Base-by-base conservation (phyloP, 306 rosid species). In the Luffa acutangula region DNA sequence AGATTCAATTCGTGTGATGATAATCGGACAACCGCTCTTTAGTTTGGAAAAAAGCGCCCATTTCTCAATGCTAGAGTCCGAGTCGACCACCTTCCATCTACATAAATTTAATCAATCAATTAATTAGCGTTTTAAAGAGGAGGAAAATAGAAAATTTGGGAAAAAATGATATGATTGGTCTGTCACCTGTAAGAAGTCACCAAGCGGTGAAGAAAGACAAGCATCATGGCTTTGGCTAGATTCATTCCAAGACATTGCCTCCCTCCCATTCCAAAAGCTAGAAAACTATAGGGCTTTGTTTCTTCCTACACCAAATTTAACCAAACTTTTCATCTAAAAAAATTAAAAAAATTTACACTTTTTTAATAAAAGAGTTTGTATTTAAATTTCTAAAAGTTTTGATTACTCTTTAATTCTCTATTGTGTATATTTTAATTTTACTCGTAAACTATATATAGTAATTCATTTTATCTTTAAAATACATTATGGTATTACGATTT, bases 221-320 rank as follows among this genome's bases (percentile, higher is more conserved):
- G 81, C 93, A 91, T 91, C 98, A 95, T 91, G 78, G 91, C 87
- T 81, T 89, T 88, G 64, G 97, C 97, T 91, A 91, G 84, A 88
- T 87, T 89, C 89, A 86, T 90, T 80, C 98, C 98, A 0, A 92
- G 89, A 69, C 98, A 95, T 14, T 88, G 85, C 85, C 97, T 95
- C 79, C 91, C 91, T 85, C 97, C 98, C 89, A 91, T 84, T 18
- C 98, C 98, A 89, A 95, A 92, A 10, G 96, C 97, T 78, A 93
- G 75, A 89, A 95, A 92, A 86, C 91, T 86, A 85, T 88, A 85
- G 13, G 91, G 81, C 75, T 82, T 94, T 79, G 89, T 79, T 25
- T 89, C 92, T 17, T 60, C 92, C 97, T 89, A 13, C 1, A 39
- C 46, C 73, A 39, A 39, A 14, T 72, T 46, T 67, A 41, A 37